Evolutionary conservation across 2,329 filamentous ascomycete species (phyloP), one percentile per base, ranked within the genome.

Genomic region (Xylariaceae sp.): DNA sequence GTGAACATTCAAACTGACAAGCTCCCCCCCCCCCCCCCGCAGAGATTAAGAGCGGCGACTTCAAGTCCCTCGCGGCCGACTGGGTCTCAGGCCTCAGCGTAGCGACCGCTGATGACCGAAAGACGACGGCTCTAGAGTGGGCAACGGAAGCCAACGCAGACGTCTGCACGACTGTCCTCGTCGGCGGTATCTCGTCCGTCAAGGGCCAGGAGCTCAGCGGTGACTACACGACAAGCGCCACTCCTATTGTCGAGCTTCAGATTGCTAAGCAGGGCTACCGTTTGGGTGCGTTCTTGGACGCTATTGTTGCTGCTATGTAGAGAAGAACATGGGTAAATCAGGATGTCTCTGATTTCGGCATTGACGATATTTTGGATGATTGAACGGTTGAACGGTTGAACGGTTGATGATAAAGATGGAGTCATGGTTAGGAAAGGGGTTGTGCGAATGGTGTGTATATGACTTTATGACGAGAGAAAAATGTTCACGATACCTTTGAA

Each of bases 231-330:
- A 70, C 70, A 34, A 65, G 62, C 7, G 73, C 72, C 12, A 65
- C 68, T 51, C 69, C 68, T 7, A 71, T 73, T 11, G 67, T 76
- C 40, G 69, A 71, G 59, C 59, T 74, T 51, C 74, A 76, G 65
- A 73, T 76, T 30, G 72, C 74, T 6, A 76, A 76, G 66, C 72
- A 72, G 50, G 74, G 74, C 0, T 74, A 74, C 51, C 66, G 68
- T 7, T 62, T 71, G 3, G 69, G 68, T 3, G 70, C 70, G 59
- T 70, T 63, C 56, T 55, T 70, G 41, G 68, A 71, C 53, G 68
- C 68, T 19, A 67, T 70, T 45, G 69, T 65, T 12, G 65, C 63
- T 43, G 64, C 62, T 32, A 39, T 56, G 31, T 62, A 26, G 19
- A 19, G 19, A 19, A 19, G 19, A 19, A 19, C 19, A 19, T 19